These are phyloP conservation scores for Porcisia deanei DNA, from an alignment of 208 protist species.

Conservation along the genomic window DNA sequence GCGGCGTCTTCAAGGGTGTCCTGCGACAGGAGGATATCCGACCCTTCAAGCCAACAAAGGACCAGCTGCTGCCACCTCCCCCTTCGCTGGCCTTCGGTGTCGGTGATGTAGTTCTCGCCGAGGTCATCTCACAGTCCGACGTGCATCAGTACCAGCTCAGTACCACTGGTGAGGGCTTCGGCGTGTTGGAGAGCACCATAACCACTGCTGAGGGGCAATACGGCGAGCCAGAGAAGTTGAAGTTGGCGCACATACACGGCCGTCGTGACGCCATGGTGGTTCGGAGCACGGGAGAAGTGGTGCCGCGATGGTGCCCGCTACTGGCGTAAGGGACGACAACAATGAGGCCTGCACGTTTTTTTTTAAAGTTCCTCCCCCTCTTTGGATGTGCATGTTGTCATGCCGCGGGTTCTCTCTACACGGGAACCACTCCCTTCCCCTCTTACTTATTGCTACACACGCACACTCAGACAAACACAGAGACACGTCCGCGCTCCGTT, in stretches of 20 bases:
- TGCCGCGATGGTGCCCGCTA: conserved; percentile 71
- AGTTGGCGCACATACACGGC: conserved; percentile 55
- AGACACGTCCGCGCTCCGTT: neutral
- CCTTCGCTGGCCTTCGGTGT: conserved; percentile 51
- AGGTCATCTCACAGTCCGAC: conserved; percentile 83
- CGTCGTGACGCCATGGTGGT: conserved; percentile 62
- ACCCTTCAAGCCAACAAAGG: conserved; percentile 56
- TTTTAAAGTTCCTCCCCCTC: too few species aligned
- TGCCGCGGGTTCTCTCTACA: neutral
- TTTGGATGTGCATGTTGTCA: neutral
- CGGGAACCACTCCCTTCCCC: neutral
- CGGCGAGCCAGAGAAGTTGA: conserved; percentile 13
- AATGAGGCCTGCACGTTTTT: neutral
- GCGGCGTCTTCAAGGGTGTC: conserved; percentile 58
- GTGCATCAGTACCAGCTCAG: conserved; percentile 79
- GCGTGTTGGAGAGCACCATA: conserved; percentile 54
- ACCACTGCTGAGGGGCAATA: conserved; percentile 12
- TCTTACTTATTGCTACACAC: neutral
- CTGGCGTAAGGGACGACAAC: conserved; percentile 13
- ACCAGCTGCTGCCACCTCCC: conserved; percentile 52
- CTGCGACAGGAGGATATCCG: conserved; percentile 77
- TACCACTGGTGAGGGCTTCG: conserved; percentile 52
- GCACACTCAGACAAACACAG: neutral
- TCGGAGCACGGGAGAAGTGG: conserved; percentile 33
- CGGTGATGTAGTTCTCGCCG: conserved; percentile 70